Conservation (phyloP, 306 rosid genomes). For the Malus sieversii region DNA sequence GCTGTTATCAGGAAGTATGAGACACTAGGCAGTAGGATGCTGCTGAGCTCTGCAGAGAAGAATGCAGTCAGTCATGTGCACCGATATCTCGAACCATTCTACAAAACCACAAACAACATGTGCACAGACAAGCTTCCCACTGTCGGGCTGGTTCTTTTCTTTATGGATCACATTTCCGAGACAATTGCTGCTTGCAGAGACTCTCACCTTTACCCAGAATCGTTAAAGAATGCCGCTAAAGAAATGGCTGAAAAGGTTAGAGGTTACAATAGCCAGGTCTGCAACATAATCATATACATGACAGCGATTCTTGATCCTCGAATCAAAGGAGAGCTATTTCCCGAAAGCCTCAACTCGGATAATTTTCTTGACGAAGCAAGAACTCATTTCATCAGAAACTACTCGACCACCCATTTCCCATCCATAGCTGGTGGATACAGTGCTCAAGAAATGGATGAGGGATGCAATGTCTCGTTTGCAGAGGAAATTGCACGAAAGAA, state of each 20-base stretch:
- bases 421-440: slow-evolving; percentile 55
- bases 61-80: slow-evolving; percentile 60
- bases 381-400: slow-evolving; percentile 68
- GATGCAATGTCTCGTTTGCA: slow-evolving; percentile 75
- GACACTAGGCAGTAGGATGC: slow-evolving; percentile 55
- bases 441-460: slow-evolving; percentile 68
- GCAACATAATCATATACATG: slow-evolving; percentile 84
- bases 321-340: slow-evolving; percentile 85
- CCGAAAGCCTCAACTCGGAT: slow-evolving; percentile 67
- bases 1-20: slow-evolving; percentile 70
- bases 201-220: slow-evolving; percentile 68
- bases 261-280: slow-evolving; percentile 59
- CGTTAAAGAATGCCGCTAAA: slow-evolving; percentile 81
- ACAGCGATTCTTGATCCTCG: slow-evolving; percentile 93
- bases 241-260: slow-evolving; percentile 84
- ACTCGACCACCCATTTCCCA: slow-evolving; percentile 61
- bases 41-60: slow-evolving; percentile 63
- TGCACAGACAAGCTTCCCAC: slow-evolving; percentile 85
- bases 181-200: slow-evolving; percentile 70
- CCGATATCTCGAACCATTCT: slow-evolving; percentile 82
- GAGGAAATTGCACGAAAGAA: slow-evolving; percentile 97
- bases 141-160: slow-evolving; percentile 81
- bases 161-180: slow-evolving; percentile 98
- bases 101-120: slow-evolving; percentile 86
- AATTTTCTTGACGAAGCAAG: slow-evolving; percentile 77